phyloP scores from a whole-genome alignment of 768 basidiomycete genomes.

The button mushroom (Agaricus bisporus) region DNA sequence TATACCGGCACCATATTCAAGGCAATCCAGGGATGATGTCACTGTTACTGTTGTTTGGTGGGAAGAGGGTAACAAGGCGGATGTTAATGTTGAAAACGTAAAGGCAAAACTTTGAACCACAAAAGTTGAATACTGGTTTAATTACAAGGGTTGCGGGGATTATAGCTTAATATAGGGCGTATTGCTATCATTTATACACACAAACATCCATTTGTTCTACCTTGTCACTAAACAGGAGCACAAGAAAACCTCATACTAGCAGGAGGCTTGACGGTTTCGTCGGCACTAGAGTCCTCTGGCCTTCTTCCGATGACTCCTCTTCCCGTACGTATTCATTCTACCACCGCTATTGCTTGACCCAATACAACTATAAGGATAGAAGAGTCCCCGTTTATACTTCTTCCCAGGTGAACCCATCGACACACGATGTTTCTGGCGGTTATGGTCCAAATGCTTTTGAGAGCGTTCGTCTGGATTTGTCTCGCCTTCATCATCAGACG shows the following conservation, averaged over 20 bases:
- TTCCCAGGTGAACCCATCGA: background rate
- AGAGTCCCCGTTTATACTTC: background rate
- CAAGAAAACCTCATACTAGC: background rate
- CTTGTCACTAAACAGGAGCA: background rate
- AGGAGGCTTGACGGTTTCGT: no score
- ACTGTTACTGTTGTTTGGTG: conserved; percentile 85
- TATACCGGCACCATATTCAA: conserved; percentile 75
- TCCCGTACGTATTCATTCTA: conserved; percentile 11
- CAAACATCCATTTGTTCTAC: background rate
- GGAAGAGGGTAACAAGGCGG: conserved; percentile 57
- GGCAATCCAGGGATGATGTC: conserved; percentile 78
- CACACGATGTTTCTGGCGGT: background rate
- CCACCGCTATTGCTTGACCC: conserved; percentile 8
- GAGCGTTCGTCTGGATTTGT: background rate
- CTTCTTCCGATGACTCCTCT: conserved; percentile 2
- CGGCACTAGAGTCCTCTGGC: conserved; percentile 6
- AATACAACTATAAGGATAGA: conserved; percentile 1
- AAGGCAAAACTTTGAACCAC: conserved; percentile 44
- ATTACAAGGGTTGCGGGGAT: no score
- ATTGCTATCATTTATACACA: background rate
- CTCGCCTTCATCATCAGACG: background rate
- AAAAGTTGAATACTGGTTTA: no score
- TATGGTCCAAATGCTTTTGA: background rate
- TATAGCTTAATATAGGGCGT: no score
- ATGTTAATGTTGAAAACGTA: conserved; percentile 32